Base-by-base conservation (phyloP, 2,329 filamentous ascomycete species). In the Fusarium protoensiforme region DNA sequence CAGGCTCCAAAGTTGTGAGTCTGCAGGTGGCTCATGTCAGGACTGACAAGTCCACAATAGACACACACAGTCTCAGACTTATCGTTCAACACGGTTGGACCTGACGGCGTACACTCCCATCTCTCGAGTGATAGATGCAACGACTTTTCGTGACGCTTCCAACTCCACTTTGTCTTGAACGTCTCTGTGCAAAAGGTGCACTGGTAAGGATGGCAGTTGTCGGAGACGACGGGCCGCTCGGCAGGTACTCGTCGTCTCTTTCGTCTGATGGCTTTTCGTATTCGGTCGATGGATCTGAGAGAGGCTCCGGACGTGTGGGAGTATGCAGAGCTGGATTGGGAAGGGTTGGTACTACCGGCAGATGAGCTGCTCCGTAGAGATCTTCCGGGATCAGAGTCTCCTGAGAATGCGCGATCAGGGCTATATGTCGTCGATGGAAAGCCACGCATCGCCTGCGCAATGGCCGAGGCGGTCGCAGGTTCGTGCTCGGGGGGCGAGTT, bases 81-180 rank as follows among this genome's bases (percentile, higher is more conserved):
- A 14, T 84, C 81, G 29, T 86, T 82, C 5, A 85, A 78, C 2
- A 84, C 82, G 1, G 64, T 75, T 5, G 78, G 71, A 9, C 68
- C 81, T 80, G 2, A 24, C 0, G 81, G 82, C 7, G 78, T 79
- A 46, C 80, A 87, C 73, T 81, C 83, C 87, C 78, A 88, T 51
- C 72, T 80, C 79, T 80, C 83, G 2, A 84, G 85, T 46, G 81
- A 57, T 6, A 57, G 29, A 31, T 57, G 54, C 2, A 82, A 82
- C 71, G 82, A 80, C 41, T 82, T 84, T 71, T 89, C 87, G 70
- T 89, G 87, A 31, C 87, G 80, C 63, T 84, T 82, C 83, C 83
- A 85, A 66, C 84, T 82, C 64, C 84, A 81, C 53, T 84, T 84
- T 1, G 81, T 83, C 65, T 81, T 83, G 75, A 85, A 85, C 3